Evolutionary conservation across 1,284 basidiomycete species (phyloP), one percentile per base, ranked within the genome.

Genomic region (Agaricales sp.): DNA sequence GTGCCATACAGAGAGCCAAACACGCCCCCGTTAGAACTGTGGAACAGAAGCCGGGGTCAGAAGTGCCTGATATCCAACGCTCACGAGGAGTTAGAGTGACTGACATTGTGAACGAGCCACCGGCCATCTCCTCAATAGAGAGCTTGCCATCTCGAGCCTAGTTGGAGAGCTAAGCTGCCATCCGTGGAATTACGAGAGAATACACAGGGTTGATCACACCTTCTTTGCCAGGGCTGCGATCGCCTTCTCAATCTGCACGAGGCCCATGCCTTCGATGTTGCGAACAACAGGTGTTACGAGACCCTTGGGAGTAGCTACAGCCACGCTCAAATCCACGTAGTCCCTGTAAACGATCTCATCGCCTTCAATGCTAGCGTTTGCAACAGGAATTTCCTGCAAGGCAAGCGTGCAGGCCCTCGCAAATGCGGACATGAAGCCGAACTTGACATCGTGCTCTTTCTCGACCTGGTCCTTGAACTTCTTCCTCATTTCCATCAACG

Each of bases 401-500:
- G 92, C 93, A 30, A 97, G 73, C 44, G 79, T 74, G 47, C 80
- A 87, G 2, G 96, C 96, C 63, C 86, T 87, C 46, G 93, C 87
- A 62, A 99, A 99, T 41, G 92, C 92, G 55, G 87, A 90, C 96
- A 99, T 99, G 80, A 92, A 99, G 37, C 96, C 95, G 55, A 99
- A 80, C 71, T 99, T 99, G 67, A 98, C 85, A 46, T 92, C 94
- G 59, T 94, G 87, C 63, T 87, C 80, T 70, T 99, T 97, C 50
- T 94, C 74, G 46, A 98, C 74, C 50, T 81, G 75, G 58, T 98
- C 93, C 78, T 99, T 99, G 82, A 95, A 95, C 62, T 88, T 84
- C 63, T 86, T 83, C 59, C 96, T 87, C 83, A 99, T 86, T 48
- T 88, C 86, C 75, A 98, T 90, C 54, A 98, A 71, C 44, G 86